These are phyloP conservation scores for Wickerhamomyces queroliae DNA, from an alignment of 805 yeast species.

Conservation along the genomic window DNA sequence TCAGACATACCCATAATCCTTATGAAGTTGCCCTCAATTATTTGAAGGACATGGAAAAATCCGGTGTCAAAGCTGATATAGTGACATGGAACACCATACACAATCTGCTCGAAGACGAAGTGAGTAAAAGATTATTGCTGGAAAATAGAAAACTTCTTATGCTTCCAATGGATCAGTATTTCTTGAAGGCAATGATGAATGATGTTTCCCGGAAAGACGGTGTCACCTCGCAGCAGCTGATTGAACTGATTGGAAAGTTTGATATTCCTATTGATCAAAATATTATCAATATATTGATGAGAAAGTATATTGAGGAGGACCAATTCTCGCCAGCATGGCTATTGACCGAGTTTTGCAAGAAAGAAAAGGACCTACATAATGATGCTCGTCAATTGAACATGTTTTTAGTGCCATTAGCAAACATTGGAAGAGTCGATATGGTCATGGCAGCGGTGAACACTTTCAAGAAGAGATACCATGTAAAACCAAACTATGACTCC, in stretches of 20 bases:
- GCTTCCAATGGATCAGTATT: slow-evolving; percentile 25
- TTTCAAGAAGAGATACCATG: slow-evolving; percentile 18
- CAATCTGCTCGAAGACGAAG: slow-evolving; percentile 26
- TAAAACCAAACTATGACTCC: slow-evolving; percentile 25
- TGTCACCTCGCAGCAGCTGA: slow-evolving; percentile 8
- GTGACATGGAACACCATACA: slow-evolving; percentile 33
- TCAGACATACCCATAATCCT: slow-evolving; percentile 24
- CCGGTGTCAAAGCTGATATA: slow-evolving; percentile 25
- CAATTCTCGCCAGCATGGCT: slow-evolving; percentile 26
- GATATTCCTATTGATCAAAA: slow-evolving; percentile 21
- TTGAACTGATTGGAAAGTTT: slow-evolving; percentile 8
- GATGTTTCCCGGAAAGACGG: slow-evolving; percentile 12
- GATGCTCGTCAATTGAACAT: slow-evolving; percentile 22
- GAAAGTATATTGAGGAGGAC: slow-evolving; percentile 21
- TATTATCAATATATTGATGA: slow-evolving; percentile 21
- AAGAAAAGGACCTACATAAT: slow-evolving; percentile 7
- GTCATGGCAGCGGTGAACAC: slow-evolving; percentile 27
- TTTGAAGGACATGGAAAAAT: slow-evolving; percentile 26
- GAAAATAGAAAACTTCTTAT: slow-evolving; percentile 25
- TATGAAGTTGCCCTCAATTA: slow-evolving; percentile 23
- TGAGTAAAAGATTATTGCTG: slow-evolving; percentile 26
- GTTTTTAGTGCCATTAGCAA: slow-evolving; percentile 25
- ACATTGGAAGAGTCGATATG: slow-evolving; percentile 30
- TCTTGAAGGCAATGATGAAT: slow-evolving; percentile 22
- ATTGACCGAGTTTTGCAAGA: slow-evolving; percentile 14